These are phyloP conservation scores for Mariannaea sp. DNA, from an alignment of 2,329 filamentous ascomycete species.

Conservation along the genomic window DNA sequence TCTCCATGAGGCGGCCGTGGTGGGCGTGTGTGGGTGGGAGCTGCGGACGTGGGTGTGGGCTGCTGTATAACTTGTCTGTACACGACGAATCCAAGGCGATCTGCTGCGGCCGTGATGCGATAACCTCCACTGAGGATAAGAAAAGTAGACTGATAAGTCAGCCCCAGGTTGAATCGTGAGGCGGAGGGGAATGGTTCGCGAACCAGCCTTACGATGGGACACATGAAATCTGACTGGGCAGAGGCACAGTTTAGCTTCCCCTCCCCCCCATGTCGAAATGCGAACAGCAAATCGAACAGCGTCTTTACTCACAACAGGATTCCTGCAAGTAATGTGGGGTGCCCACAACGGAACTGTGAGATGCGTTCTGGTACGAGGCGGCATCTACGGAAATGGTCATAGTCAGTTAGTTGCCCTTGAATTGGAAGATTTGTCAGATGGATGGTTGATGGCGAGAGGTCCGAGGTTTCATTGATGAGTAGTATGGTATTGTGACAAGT, in stretches of 20 bases:
- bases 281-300: background rate
- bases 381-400: background rate
- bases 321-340: slow-evolving; percentile 11
- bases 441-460: too few species aligned
- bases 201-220: background rate
- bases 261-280: background rate
- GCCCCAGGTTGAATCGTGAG: background rate
- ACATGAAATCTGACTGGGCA: slow-evolving; percentile 5
- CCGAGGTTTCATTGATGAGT: slow-evolving; percentile 18
- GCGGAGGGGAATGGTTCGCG: slow-evolving; percentile 5
- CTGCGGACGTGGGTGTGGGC: too few species aligned
- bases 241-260: background rate
- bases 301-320: background rate
- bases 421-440: too few species aligned
- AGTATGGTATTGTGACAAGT: slow-evolving; percentile 26
- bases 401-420: too few species aligned
- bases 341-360: background rate
- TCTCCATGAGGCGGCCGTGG: background rate
- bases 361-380: background rate
- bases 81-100: slow-evolving; percentile 17
- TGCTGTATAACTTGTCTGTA: slow-evolving; percentile 29
- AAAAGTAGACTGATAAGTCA: slow-evolving; percentile 1
- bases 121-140: background rate
- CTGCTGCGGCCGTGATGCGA: slow-evolving; percentile 13
- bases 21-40: too few species aligned